phyloP scores from a whole-genome alignment of 2,329 filamentous ascomycete species.

The Nigrograna mackinnonii region DNA sequence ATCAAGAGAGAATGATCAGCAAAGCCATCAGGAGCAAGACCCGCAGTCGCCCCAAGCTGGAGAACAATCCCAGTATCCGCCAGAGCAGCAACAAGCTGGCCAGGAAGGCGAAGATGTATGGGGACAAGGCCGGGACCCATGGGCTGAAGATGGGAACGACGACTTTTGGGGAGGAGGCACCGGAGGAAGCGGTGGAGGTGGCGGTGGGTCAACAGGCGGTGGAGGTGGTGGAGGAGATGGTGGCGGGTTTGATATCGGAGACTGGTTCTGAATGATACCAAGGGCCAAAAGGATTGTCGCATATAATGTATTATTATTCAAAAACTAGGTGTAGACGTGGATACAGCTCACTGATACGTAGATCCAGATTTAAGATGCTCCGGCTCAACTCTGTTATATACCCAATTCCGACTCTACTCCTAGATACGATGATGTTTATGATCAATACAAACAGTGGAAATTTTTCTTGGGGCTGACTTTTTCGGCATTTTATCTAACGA shows the following conservation, averaged over 20 bases:
- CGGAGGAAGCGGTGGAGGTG: constrained; percentile 27
- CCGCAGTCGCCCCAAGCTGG: constrained; percentile 28
- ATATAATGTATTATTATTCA: no score
- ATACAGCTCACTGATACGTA: no score
- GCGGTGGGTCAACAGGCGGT: constrained; percentile 31
- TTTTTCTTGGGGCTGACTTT: no score
- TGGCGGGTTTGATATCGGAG: constrained; percentile 7
- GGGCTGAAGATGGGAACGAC: constrained; percentile 25
- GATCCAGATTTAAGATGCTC: no score
- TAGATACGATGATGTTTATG: no score
- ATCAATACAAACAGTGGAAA: no score
- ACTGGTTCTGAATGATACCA: not conserved
- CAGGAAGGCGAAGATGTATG: constrained; percentile 29
- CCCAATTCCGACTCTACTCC: no score
- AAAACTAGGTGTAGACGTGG: no score
- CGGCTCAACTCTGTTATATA: no score
- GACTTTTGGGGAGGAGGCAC: constrained; percentile 30
- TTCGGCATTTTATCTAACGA: no score
- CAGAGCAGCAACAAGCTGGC: constrained; percentile 21
- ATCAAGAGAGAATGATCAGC: constrained; percentile 39
- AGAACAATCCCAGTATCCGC: constrained; percentile 22
- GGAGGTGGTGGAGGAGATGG: constrained; percentile 18
- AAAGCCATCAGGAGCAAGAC: constrained; percentile 18
- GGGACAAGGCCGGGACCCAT: constrained; percentile 29
- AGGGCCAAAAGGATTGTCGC: no score